phyloP scores from a whole-genome alignment of 2,329 filamentous ascomycete species.

The Coniella vitis region DNA sequence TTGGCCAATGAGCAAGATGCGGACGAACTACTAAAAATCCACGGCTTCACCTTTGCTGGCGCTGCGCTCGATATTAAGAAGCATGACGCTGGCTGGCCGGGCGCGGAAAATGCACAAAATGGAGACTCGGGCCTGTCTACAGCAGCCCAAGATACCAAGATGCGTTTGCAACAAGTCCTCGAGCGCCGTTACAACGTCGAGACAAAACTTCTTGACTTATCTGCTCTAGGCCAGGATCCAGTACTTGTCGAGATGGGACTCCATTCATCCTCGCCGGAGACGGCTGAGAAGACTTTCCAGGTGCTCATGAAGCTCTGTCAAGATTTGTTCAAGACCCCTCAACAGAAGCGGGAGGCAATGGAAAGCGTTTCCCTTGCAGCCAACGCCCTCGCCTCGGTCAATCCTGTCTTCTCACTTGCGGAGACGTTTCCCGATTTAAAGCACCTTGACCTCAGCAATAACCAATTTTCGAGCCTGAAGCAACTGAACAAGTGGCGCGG shows the following conservation, averaged over 20 bases:
- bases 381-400: slow-evolving; percentile 70
- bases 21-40: slow-evolving; percentile 58
- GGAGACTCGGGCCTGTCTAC: slow-evolving; percentile 7
- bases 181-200: slow-evolving; percentile 64
- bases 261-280: slow-evolving; percentile 62
- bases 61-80: slow-evolving; percentile 50
- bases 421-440: slow-evolving; percentile 77
- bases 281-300: slow-evolving; percentile 81
- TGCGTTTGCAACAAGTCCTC: slow-evolving; percentile 65
- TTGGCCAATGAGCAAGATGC: slow-evolving; percentile 58
- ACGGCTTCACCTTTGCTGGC: slow-evolving; percentile 63
- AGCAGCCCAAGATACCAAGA: slow-evolving; percentile 50
- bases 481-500: slow-evolving; percentile 69
- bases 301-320: slow-evolving; percentile 86
- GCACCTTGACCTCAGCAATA: slow-evolving; percentile 83
- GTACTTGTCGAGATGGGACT: slow-evolving; percentile 68
- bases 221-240: slow-evolving; percentile 65
- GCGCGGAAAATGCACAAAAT: slow-evolving; percentile 27
- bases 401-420: slow-evolving; percentile 66
- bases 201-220: slow-evolving; percentile 75
- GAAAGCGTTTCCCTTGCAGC: slow-evolving; percentile 73
- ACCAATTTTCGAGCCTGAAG: slow-evolving; percentile 63
- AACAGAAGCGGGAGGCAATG: slow-evolving; percentile 71
- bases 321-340: slow-evolving; percentile 61
- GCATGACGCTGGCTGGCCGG: slow-evolving; percentile 34